Conservation (phyloP, 129 eudicot genomes). For the Artemisia argyi region DNA sequence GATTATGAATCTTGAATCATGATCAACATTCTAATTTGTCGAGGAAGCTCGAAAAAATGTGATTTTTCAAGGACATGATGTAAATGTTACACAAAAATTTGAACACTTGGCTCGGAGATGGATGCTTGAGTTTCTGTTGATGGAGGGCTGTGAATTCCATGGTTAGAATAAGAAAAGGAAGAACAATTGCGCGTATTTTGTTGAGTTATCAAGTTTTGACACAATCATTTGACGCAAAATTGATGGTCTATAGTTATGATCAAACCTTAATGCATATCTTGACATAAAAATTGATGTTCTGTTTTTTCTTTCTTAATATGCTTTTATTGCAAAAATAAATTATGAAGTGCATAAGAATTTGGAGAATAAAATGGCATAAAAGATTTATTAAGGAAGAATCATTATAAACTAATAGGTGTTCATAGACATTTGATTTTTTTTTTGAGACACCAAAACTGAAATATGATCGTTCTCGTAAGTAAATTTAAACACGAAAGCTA, state of each 20-base stretch:
- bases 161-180: constrained; percentile 17
- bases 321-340: too few species aligned
- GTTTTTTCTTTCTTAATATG: too few species aligned
- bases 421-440: too few species aligned
- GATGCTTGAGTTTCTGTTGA: constrained; percentile 29
- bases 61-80: background rate
- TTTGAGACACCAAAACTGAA: too few species aligned
- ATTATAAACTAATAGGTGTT: too few species aligned
- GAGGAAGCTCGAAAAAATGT: too few species aligned
- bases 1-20: constrained; percentile 20
- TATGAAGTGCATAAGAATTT: too few species aligned
- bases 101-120: constrained; percentile 25
- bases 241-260: constrained; percentile 17
- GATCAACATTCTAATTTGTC: background rate
- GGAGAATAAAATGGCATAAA: too few species aligned
- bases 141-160: constrained; percentile 21
- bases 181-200: background rate
- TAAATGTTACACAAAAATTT: background rate
- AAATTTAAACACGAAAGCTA: too few species aligned
- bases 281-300: constrained; percentile 9
- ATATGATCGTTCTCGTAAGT: too few species aligned
- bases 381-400: too few species aligned
- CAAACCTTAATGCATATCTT: constrained; percentile 12
- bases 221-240: constrained; percentile 20
- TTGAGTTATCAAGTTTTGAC: constrained; percentile 29